Evolutionary conservation across 2,329 filamentous ascomycete species (phyloP).

Genomic region (Neophaeococcomyces aloes): DNA sequence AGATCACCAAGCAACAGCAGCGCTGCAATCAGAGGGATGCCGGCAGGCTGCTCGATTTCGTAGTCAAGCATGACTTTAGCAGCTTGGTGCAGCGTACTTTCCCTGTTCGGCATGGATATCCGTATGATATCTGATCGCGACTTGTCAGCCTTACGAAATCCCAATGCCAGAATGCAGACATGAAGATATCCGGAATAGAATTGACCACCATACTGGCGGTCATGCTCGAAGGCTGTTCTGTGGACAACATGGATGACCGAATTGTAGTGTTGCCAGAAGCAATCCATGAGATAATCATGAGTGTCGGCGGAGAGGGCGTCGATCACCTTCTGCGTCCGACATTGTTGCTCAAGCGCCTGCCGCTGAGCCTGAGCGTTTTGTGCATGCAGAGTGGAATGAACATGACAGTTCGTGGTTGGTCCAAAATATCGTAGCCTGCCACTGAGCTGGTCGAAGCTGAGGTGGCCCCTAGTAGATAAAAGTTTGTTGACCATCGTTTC

Average conservation of each 20-base stretch:
- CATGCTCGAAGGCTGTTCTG: slow-evolving; percentile 11
- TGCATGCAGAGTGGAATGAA: slow-evolving; percentile 2
- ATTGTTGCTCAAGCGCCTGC: slow-evolving; percentile 7
- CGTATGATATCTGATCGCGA: slow-evolving; percentile 8
- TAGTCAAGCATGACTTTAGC: slow-evolving; percentile 12
- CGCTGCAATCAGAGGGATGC: slow-evolving; percentile 7
- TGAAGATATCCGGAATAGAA: slow-evolving; percentile 13
- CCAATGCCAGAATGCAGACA: slow-evolving; percentile 12
- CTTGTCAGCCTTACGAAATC: slow-evolving; percentile 10
- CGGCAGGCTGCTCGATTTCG: slow-evolving; percentile 10
- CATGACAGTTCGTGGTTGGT: slow-evolving; percentile 6
- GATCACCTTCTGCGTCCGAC: slow-evolving; percentile 6
- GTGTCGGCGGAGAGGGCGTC: slow-evolving; percentile 3
- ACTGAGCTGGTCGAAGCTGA: slow-evolving; percentile 9
- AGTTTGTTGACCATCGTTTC: slow-evolving; percentile 7
- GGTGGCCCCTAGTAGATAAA: slow-evolving; percentile 5
- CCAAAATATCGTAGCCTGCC: slow-evolving; percentile 6
- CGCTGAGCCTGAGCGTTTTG: slow-evolving; percentile 4
- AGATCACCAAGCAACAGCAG: slow-evolving; percentile 12
- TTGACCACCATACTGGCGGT: slow-evolving; percentile 5
- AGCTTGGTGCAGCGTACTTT: slow-evolving; percentile 10
- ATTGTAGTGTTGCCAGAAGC: slow-evolving; percentile 9
- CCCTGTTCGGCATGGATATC: slow-evolving; percentile 8
- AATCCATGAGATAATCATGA: slow-evolving; percentile 8
- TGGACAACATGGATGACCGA: slow-evolving; percentile 9